Evolutionary conservation across 805 yeast species (phyloP), one percentile per base, ranked within the genome.

Genomic region (Blastobotrys peoriensis): DNA sequence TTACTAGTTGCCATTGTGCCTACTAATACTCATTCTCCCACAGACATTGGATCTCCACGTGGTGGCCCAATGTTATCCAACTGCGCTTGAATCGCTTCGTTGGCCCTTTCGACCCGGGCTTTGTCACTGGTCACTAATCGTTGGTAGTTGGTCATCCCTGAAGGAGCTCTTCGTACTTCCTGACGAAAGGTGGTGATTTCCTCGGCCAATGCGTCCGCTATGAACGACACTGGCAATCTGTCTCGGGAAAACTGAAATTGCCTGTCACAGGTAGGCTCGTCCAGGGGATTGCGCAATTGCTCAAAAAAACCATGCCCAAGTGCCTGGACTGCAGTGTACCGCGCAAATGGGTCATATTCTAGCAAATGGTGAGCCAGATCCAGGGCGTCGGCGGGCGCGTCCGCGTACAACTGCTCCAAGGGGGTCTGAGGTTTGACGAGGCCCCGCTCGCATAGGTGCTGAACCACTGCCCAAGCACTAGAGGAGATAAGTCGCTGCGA

Each of bases 161-260:
- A 8, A 25, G 40, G n/a, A 9, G 22, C 9, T 6, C 37, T 46
- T 36, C 55, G 33, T 13, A 51, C 46, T 41, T 51, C 50, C 3
- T 43, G 37, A 33, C 55, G 41, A 30, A 52, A 51, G 3, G 40
- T 20, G 20, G 37, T 37, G 19, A 52, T 51, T 33, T 52, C 55
- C 10, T 51, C 44, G 8, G 25, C 33, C 39, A 52, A 36, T 5
- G 43, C 50, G 15, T 28, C 44, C 33, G 36, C 30, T 13, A 25
- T 25, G 8, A 13, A 25, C 13, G 21, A 16, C 33, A 27, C 16
- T 33, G 38, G 48, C 41, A 57, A 63, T 59, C 55, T 25, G 30
- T 88, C 96, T 60, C 82, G 85, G 25, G 78, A 71, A 55, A 83
- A 83, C 56, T 83, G 81, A 56, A 87, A 83, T 2, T 68, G 63